Conservation (phyloP, 805 yeast species). For the Saturnispora galanensis region DNA sequence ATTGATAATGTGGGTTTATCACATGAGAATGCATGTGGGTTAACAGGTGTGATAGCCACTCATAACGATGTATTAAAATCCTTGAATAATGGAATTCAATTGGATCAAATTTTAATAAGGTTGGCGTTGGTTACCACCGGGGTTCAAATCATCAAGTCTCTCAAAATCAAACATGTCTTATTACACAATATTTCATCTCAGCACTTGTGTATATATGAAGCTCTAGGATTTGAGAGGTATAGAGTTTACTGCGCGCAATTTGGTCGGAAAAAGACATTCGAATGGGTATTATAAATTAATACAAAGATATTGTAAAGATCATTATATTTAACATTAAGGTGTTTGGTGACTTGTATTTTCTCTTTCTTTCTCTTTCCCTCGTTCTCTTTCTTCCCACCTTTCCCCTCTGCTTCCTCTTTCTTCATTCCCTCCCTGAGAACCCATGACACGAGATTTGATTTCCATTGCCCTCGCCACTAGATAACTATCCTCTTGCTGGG, state of each 20-base stretch:
- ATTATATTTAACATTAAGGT: not conserved
- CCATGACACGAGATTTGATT: conserved; percentile 4
- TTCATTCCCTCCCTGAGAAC: not conserved
- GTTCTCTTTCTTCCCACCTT: too few relatives aligned
- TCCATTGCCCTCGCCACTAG: conserved; percentile 3
- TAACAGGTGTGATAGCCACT: conserved; percentile 45
- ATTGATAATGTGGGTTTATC: conserved; percentile 30
- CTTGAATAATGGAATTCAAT: not conserved
- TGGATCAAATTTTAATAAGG: not conserved
- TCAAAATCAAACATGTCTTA: conserved; percentile 13
- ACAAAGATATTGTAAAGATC: not conserved
- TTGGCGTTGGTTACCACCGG: conserved; percentile 27
- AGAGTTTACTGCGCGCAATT: conserved; percentile 17
- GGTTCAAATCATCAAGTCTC: conserved; percentile 35
- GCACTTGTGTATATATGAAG: conserved; percentile 13
- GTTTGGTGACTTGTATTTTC: too few relatives aligned
- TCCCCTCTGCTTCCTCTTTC: too few relatives aligned
- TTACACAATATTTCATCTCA: conserved; percentile 11
- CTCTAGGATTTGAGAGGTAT: conserved; percentile 20
- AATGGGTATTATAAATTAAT: conserved; percentile 13
- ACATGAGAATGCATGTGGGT: conserved; percentile 33
- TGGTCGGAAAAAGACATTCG: conserved; percentile 19
- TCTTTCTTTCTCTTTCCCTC: too few relatives aligned
- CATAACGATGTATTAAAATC: conserved; percentile 28
- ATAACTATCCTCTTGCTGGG: conserved; percentile 2